Evolutionary conservation across 306 rosid species (phyloP).

Genomic region (Glycyrrhiza uralensis): DNA sequence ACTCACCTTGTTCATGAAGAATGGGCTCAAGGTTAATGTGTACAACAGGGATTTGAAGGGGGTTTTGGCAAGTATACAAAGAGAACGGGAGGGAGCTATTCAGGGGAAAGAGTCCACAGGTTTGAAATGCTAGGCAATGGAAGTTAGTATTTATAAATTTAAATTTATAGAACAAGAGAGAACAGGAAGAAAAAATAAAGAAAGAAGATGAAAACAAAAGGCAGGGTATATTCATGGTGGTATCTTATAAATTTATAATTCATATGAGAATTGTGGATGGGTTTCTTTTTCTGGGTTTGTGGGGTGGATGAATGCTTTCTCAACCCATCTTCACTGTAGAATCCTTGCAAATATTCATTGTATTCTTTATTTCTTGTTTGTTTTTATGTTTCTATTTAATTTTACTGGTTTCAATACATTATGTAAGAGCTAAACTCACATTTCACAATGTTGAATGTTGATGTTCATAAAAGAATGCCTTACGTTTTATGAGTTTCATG

Average conservation of each 20-base stretch:
- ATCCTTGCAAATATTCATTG: conserved; percentile 42
- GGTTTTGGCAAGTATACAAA: conserved; percentile 39
- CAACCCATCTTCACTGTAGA: conserved; percentile 31
- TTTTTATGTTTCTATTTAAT: conserved; percentile 11
- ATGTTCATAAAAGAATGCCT: conserved; percentile 16
- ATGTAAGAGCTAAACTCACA: conserved; percentile 15
- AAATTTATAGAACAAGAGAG: conserved; percentile 25
- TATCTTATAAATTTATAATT: conserved; percentile 37
- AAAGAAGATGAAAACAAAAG: neutral
- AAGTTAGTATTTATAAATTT: conserved; percentile 10
- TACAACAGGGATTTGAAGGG: conserved; percentile 55
- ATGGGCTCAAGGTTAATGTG: conserved; percentile 77
- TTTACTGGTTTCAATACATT: conserved; percentile 19
- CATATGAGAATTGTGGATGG: conserved; percentile 34
- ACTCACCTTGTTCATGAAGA: conserved; percentile 83
- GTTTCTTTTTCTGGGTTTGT: conserved; percentile 24
- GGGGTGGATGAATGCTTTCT: conserved; percentile 30
- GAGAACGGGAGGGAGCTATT: conserved; percentile 15
- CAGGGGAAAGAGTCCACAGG: conserved; percentile 16
- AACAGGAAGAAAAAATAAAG: neutral
- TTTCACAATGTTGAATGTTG: conserved; percentile 19
- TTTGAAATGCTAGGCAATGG: conserved; percentile 28
- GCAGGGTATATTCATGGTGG: conserved; percentile 31
- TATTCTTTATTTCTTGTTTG: conserved; percentile 48
- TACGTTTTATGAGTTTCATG: conserved; percentile 7